phyloP scores from a whole-genome alignment of 75 land plant genomes.

The Pinus taeda region DNA sequence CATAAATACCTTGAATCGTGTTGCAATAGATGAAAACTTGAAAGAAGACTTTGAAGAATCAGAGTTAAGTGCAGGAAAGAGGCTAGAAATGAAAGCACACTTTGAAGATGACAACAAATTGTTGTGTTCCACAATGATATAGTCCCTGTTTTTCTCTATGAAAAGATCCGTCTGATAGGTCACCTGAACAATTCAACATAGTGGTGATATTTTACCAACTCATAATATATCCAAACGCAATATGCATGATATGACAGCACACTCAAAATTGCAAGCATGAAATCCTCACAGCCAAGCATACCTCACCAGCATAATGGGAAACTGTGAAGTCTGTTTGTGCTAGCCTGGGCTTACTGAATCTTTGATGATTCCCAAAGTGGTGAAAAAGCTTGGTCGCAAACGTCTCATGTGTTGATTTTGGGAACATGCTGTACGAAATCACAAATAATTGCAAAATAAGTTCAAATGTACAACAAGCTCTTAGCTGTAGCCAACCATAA shows the following conservation, averaged over 20 bases:
- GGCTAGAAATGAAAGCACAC: conserved; percentile 73
- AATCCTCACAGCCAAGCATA: conserved; percentile 16
- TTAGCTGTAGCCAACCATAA: conserved; percentile 19
- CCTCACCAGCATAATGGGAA: conserved; percentile 98
- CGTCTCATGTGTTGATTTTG: conserved; percentile 91
- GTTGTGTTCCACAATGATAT: conserved; percentile 91
- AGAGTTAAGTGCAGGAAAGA: conserved; percentile 63
- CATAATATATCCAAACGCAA: background rate
- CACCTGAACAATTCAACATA: conserved; percentile 52
- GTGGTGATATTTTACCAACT: background rate
- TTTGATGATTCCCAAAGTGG: conserved; percentile 54
- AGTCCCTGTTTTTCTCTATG: conserved; percentile 96
- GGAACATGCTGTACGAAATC: conserved; percentile 81
- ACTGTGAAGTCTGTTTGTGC: conserved; percentile 86
- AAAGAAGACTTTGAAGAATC: conserved; percentile 86
- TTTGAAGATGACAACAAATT: conserved; percentile 79
- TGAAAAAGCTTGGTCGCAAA: conserved; percentile 90
- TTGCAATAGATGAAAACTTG: conserved; percentile 89
- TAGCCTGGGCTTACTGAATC: conserved; percentile 83
- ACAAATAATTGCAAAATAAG: conserved; percentile 23
- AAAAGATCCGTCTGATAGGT: conserved; percentile 93
- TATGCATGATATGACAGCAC: background rate
- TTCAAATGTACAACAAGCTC: background rate
- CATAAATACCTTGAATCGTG: conserved; percentile 83
- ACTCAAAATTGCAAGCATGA: background rate